Conservation (phyloP, 129 eudicot species). For the Artemisia annua region DNA sequence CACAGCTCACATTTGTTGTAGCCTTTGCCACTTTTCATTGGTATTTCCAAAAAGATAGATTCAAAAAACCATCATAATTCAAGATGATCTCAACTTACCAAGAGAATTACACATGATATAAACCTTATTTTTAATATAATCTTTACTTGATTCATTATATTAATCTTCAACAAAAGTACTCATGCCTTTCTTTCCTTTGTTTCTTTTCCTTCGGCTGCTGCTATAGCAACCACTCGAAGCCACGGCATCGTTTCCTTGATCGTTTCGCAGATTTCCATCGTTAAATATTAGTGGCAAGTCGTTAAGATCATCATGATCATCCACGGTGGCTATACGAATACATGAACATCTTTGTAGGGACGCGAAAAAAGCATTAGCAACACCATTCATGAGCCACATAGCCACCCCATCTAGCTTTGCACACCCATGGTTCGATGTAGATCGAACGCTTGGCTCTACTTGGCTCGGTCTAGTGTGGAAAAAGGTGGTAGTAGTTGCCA, state of each 20-base stretch:
- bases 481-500: slow-evolving; percentile 41
- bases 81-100: slow-evolving; percentile 26
- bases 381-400: slow-evolving; percentile 60
- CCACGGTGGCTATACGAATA: slow-evolving; percentile 51
- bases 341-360: slow-evolving; percentile 62
- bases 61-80: slow-evolving; percentile 17
- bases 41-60: slow-evolving; percentile 29
- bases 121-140: slow-evolving; percentile 8
- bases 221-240: neutral
- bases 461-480: slow-evolving; percentile 24
- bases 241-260: slow-evolving; percentile 7
- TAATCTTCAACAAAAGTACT: slow-evolving; percentile 23
- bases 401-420: slow-evolving; percentile 56
- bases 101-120: slow-evolving; percentile 19
- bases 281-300: slow-evolving; percentile 51
- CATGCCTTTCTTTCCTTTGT: slow-evolving; percentile 34
- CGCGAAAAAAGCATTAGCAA: slow-evolving; percentile 56
- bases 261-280: slow-evolving; percentile 37
- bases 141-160: neutral
- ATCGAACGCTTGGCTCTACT: slow-evolving; percentile 40
- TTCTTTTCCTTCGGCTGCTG: slow-evolving; percentile 30
- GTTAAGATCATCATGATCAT: slow-evolving; percentile 41
- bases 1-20: slow-evolving; percentile 37
- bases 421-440: slow-evolving; percentile 40
- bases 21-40: slow-evolving; percentile 34